These are phyloP conservation scores for Nothophoma quercina DNA, from an alignment of 2,329 filamentous ascomycete genomes.

Conservation along the genomic window DNA sequence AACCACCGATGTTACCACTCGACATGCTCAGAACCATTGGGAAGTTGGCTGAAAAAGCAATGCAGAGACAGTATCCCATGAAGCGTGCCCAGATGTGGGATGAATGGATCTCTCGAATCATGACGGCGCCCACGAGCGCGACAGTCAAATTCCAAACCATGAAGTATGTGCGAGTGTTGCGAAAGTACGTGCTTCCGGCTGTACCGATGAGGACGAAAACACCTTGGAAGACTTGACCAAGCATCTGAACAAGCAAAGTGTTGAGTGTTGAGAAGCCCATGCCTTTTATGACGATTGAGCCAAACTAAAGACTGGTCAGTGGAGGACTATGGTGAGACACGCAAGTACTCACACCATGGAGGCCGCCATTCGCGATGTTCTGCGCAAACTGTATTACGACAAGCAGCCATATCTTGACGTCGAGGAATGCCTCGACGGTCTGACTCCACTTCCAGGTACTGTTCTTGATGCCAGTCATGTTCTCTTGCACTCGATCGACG, in stretches of 20 bases:
- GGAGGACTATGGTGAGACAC: not conserved
- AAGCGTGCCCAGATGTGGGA: slow-evolving; percentile 23
- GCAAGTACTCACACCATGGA: slow-evolving; percentile 26
- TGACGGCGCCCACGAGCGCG: slow-evolving; percentile 32
- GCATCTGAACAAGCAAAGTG: slow-evolving; percentile 29
- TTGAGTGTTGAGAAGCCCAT: slow-evolving; percentile 48
- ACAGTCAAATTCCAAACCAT: slow-evolving; percentile 24
- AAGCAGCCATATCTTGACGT: slow-evolving; percentile 49
- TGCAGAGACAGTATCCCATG: slow-evolving; percentile 40
- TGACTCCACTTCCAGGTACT: slow-evolving; percentile 55
- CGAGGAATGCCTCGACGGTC: slow-evolving; percentile 53
- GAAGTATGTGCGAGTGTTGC: slow-evolving; percentile 22
- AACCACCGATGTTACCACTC: slow-evolving; percentile 47
- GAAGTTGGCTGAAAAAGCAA: slow-evolving; percentile 53
- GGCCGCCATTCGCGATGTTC: slow-evolving; percentile 40
- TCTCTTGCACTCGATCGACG: slow-evolving; percentile 51
- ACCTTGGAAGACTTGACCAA: slow-evolving; percentile 26
- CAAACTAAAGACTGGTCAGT: slow-evolving; percentile 22
- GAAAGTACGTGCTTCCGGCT: slow-evolving; percentile 19
- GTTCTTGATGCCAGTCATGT: slow-evolving; percentile 59
- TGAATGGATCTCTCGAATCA: slow-evolving; percentile 31
- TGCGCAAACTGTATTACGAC: slow-evolving; percentile 38
- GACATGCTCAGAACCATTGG: slow-evolving; percentile 37
- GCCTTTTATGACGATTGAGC: slow-evolving; percentile 33
- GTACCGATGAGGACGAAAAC: slow-evolving; percentile 24